These are phyloP conservation scores for Dipodascopsis tothii DNA, from an alignment of 805 yeast species.

Conservation along the genomic window DNA sequence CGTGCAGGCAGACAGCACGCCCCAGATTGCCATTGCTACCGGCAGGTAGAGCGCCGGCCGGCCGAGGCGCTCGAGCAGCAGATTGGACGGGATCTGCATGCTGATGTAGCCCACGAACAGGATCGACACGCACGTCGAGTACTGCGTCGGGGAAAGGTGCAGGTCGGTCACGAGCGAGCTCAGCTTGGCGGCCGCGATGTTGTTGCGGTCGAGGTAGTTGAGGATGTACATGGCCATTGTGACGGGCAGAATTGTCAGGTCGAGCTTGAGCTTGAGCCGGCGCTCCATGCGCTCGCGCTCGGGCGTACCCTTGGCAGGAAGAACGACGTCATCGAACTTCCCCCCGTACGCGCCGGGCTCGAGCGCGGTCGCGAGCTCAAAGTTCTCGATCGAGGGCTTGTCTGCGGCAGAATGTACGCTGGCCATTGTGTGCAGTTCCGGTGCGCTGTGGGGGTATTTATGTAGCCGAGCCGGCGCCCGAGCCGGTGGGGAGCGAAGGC, in stretches of 20 bases:
- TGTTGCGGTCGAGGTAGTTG: slow-evolving; percentile 43
- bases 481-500: too few relatives aligned
- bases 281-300: slow-evolving; percentile 41
- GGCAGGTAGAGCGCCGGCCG: slow-evolving; percentile 48
- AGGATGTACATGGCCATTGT: slow-evolving; percentile 45
- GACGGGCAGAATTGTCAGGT: slow-evolving; percentile 45
- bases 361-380: too few relatives aligned
- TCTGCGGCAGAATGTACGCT: too few relatives aligned
- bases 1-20: slow-evolving; percentile 39
- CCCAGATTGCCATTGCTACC: slow-evolving; percentile 43
- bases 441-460: too few relatives aligned
- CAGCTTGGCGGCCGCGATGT: slow-evolving; percentile 43
- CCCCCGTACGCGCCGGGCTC: slow-evolving; percentile 4
- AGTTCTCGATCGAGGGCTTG: too few relatives aligned
- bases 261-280: slow-evolving; percentile 42
- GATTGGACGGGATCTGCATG: slow-evolving; percentile 45
- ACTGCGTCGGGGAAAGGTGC: slow-evolving; percentile 36
- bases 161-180: slow-evolving; percentile 38
- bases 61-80: slow-evolving; percentile 41
- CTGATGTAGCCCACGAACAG: slow-evolving; percentile 44
- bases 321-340: slow-evolving; percentile 22
- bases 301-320: slow-evolving; percentile 30
- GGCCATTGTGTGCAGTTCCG: too few relatives aligned
- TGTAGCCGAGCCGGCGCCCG: too few relatives aligned
- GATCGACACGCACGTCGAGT: slow-evolving; percentile 45